Evolutionary conservation across 2,329 filamentous ascomycete species (phyloP).

Genomic region (Colletotrichum lini): DNA sequence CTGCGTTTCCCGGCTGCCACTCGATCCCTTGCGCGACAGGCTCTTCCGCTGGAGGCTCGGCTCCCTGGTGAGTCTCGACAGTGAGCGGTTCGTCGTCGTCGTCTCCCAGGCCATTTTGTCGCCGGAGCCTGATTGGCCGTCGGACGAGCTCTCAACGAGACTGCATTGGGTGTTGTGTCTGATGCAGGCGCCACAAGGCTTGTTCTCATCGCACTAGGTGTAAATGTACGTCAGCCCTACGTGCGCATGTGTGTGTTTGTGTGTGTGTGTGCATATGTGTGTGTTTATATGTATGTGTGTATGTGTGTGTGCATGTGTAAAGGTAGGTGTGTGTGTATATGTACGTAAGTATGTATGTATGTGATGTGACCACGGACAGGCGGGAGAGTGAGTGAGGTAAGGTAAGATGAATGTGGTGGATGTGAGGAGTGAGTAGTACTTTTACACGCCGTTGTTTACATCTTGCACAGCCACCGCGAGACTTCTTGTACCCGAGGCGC

Average conservation of each 20-base stretch:
- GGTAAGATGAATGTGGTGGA: not conserved
- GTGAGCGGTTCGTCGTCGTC: not conserved
- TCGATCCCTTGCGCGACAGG: conserved; percentile 18
- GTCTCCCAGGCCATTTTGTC: conserved; percentile 25
- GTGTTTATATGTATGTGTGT: not conserved
- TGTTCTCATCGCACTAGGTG: conserved; percentile 55
- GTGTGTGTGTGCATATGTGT: not conserved
- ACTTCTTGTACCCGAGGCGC: conserved; percentile 54
- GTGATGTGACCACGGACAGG: too few relatives aligned
- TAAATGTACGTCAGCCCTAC: conserved; percentile 20
- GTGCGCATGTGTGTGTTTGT: not conserved
- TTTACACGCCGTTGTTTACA: conserved; percentile 56
- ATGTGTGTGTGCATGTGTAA: not conserved
- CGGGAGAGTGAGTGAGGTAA: not conserved
- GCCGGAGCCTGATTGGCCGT: conserved; percentile 22
- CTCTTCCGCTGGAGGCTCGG: conserved; percentile 14
- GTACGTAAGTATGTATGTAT: not conserved
- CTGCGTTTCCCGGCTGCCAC: conserved; percentile 22
- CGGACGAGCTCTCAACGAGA: conserved; percentile 43
- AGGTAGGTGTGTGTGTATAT: not conserved
- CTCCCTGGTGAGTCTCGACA: not conserved
- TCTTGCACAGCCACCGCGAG: conserved; percentile 52
- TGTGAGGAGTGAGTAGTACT: conserved; percentile 43
- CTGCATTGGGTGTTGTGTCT: conserved; percentile 54
- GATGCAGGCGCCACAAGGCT: conserved; percentile 55